Conservation (phyloP, 495 filamentous ascomycete genomes). For the Talaromyces proteolyticus region DNA sequence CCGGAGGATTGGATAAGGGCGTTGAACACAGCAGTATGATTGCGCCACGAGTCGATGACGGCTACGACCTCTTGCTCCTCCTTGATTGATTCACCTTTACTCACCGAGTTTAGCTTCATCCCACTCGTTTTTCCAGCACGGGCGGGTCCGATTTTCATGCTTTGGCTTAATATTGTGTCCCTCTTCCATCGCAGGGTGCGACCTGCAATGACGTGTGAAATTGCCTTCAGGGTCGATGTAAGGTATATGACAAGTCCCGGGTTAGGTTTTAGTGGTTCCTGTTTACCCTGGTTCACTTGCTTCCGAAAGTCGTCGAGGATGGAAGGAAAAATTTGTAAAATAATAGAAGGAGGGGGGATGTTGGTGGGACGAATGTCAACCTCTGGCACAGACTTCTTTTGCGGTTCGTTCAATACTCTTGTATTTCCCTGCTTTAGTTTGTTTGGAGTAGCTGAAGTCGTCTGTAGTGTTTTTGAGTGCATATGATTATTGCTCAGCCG, state of each 20-base stretch:
- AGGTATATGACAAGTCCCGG: constrained; percentile 8
- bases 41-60: constrained; percentile 63
- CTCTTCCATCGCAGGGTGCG: constrained; percentile 85
- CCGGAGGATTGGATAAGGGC: constrained; percentile 29
- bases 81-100: constrained; percentile 69
- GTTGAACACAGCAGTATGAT: constrained; percentile 35
- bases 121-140: constrained; percentile 58
- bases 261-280: background rate
- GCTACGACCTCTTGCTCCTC: constrained; percentile 88
- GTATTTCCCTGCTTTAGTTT: background rate
- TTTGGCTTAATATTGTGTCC: constrained; percentile 76
- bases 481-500: no score
- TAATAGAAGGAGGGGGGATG: constrained; percentile 78
- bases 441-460: background rate
- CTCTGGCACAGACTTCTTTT: constrained; percentile 7
- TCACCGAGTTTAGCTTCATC: constrained; percentile 84
- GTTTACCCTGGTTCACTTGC: background rate
- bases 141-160: constrained; percentile 77
- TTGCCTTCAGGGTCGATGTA: constrained; percentile 55
- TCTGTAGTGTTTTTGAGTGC: no score
- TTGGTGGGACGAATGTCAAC: constrained; percentile 65
- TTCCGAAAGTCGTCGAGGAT: constrained; percentile 46
- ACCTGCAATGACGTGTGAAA: constrained; percentile 77
- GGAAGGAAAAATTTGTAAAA: constrained; percentile 68
- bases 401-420: background rate